These are phyloP conservation scores for Torulaspora maleeae DNA, from an alignment of 805 yeast genomes.

Conservation along the genomic window DNA sequence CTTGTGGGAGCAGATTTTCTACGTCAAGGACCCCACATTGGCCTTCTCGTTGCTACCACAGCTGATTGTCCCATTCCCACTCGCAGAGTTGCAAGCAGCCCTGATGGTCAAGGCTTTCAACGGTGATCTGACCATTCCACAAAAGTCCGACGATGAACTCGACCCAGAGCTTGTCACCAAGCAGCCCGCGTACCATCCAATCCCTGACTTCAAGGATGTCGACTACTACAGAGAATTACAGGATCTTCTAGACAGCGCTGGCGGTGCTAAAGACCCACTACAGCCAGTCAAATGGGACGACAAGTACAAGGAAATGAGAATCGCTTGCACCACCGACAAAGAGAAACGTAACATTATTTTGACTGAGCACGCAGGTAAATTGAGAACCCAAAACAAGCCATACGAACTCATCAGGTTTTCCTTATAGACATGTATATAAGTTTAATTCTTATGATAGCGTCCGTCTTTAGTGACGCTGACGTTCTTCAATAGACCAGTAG, in stretches of 20 bases:
- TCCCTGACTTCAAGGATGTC: constrained; percentile 24
- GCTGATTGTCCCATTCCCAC: constrained; percentile 57
- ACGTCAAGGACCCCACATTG: constrained; percentile 56
- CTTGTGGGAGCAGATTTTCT: constrained; percentile 56
- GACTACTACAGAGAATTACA: constrained; percentile 28
- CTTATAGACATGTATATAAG: background rate
- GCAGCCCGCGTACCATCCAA: constrained; percentile 16
- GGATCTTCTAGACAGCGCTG: constrained; percentile 18
- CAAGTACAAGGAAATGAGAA: constrained; percentile 15
- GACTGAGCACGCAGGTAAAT: constrained; percentile 15
- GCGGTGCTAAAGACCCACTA: constrained; percentile 16
- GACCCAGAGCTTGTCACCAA: constrained; percentile 8
- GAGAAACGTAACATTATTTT: constrained; percentile 20
- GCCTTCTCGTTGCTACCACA: constrained; percentile 60
- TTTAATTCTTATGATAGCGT: background rate
- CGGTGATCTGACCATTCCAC: constrained; percentile 50
- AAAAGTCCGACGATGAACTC: constrained; percentile 30
- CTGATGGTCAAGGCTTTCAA: constrained; percentile 59
- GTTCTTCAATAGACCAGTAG: background rate
- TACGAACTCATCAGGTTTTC: constrained; percentile 16
- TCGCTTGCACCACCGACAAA: constrained; percentile 17
- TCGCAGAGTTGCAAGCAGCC: constrained; percentile 60
- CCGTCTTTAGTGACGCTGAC: background rate
- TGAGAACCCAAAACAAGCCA: constrained; percentile 17
- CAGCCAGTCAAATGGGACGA: constrained; percentile 29